Evolutionary conservation across 2,329 filamentous ascomycete genomes (phyloP), one percentile per base, ranked within the genome.

Genomic region (Exophiala sp.): DNA sequence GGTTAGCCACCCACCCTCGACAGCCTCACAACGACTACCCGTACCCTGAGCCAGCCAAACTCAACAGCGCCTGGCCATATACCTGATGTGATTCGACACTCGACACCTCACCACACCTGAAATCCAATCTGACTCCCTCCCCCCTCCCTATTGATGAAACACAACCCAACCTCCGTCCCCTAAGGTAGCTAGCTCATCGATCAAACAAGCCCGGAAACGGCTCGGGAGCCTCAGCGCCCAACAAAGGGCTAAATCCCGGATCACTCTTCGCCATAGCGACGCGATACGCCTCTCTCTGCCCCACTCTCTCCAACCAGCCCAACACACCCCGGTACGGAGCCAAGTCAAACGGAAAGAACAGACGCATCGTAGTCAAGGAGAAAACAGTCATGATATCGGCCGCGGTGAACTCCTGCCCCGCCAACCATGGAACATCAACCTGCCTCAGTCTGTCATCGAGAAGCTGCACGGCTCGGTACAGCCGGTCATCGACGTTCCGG

Each of bases 381-480:
- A 77, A 83, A 0, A 81, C 71, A 2, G 67, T 68, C 80, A 85
- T 84, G 32, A 83, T 70, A 64, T 86, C 83, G 1, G 82, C 83
- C 0, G 71, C 79, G 0, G 79, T 83, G 49, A 86, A 79, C 46
- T 81, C 70, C 0, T 73, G 66, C 2, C 82, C 83, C 2, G 78
- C 81, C n/a, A 86, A 65, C 72, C 75, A 86, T 7, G 68, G 62
- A 29, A 70, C 74, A 9, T 34, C 2, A 1, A 64, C 53, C 2
- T n/a, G n/a, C n/a, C n/a, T n/a, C n/a, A 85, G 61, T 5, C 76
- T 67, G 2, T 72, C 63, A 37, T 85, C 72, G 19, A 81, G 46
- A 14, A 70, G 55, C 13, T 51, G 37, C 24, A 83, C 51, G 0
- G 68, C 63, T 13, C 52, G 60, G 3, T 63, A 46, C 1, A 76